Evolutionary conservation across 139 green algal species (phyloP), one percentile per base, ranked within the genome.

Genomic region (Chloropicon primus): DNA sequence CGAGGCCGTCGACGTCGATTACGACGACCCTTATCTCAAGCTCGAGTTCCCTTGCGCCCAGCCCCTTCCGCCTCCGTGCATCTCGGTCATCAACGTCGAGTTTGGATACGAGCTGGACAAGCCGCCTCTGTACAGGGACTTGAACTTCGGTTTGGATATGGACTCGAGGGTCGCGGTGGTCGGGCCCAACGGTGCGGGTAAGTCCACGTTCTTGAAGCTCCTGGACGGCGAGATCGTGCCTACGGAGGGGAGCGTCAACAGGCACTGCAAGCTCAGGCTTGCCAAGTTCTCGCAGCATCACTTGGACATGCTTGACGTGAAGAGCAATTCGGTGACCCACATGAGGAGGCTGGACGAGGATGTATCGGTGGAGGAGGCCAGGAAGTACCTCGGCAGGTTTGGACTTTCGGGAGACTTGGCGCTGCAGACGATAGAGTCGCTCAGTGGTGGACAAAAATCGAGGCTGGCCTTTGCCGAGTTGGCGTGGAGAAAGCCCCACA

Each of bases 201-300:
- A 99, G 86, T 94, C 90, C 21, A 97, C 93, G 22, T 85, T 97
- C 79, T 85, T 97, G n/a, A 90, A 90, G 53, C 88, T 97, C 28
- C 93, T 97, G 23, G 81, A 90, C 53, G 94, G 94, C 26, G 84
- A 92, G 0, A 74, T 95, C 81, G 82, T 93, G 76, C 82, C 88
- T 2, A 80, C 92, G 24, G 91, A 95, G 53, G 94, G 94, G 76
- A 94, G 91, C 81, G 93, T 98, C 21, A 94, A 93, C 24, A 83
- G 94, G 24, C 94, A 98, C 86, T 96, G 93, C 84, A 92, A 98
- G 84, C 86, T 98, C 71, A 91, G 94, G 22, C 81, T 98, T 80
- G 93, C 92, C 21, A 88, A 83, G 25, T 99, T 98, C 86, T 92
- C 81, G 53, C 94, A 99, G 88, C 94, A 99, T 81, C 93, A 97